These are phyloP conservation scores for Malus sieversii DNA, from an alignment of 306 rosid species.

Conservation along the genomic window DNA sequence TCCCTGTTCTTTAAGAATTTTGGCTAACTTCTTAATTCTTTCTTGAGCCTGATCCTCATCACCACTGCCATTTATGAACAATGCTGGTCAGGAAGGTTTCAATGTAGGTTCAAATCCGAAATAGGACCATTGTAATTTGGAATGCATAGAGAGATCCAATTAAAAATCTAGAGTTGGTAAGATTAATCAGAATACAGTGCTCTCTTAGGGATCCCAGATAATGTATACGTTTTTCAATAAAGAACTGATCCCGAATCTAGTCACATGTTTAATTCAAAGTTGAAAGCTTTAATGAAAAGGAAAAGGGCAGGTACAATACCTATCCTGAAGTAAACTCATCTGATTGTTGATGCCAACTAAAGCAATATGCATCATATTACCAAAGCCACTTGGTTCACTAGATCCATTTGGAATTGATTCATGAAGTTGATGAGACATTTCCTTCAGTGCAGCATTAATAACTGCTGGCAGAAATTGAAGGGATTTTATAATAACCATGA, in stretches of 20 bases:
- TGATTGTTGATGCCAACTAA: conserved; percentile 87
- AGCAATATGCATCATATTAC: conserved; percentile 96
- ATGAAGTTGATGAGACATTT: conserved; percentile 48
- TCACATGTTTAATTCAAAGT: background rate
- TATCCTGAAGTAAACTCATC: conserved; percentile 97
- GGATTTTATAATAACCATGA: conserved; percentile 77
- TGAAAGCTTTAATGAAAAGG: background rate
- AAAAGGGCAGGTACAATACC: conserved; percentile 37
- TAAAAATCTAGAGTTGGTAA: background rate
- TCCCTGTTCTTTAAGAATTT: conserved; percentile 79
- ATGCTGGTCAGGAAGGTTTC: conserved; percentile 25
- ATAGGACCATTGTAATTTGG: background rate
- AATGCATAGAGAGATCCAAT: background rate
- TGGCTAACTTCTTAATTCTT: conserved; percentile 82
- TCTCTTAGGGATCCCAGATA: background rate
- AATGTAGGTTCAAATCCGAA: background rate
- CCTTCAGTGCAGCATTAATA: conserved; percentile 70
- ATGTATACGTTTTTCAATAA: background rate
- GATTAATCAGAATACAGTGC: background rate
- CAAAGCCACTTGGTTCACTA: conserved; percentile 40
- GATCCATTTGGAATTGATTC: conserved; percentile 45
- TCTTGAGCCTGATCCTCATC: conserved; percentile 99
- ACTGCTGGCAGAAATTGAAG: conserved; percentile 81
- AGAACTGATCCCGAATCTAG: background rate
- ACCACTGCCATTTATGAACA: conserved; percentile 55